Base-by-base conservation (phyloP, 164 flowering plant species). In the Paratinospora sagittata region DNA sequence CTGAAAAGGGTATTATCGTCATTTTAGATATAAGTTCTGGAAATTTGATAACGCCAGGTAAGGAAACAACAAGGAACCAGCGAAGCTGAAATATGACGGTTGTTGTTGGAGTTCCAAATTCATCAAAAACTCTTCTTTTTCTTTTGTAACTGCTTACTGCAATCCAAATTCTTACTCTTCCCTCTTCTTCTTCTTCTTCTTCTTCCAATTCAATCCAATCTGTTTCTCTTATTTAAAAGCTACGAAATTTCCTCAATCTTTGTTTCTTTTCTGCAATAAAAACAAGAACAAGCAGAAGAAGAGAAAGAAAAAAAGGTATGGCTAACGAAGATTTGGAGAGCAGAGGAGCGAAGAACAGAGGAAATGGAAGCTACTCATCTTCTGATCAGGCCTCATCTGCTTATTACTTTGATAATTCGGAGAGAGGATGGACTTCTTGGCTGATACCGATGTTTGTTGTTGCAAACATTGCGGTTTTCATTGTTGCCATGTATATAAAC, bases 381-480 rank as follows among this genome's bases (percentile, higher is more conserved):
- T 23, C 78, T 0, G 68, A 52, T 34, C 58, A 45, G 8, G 14
- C 73, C 7, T n/a, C 83, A 1, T 76, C 82, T 16, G 36, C 80
- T 8, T 45, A 67, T 33, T 47, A 63, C n/a, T 52, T 64, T 39
- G 83, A 80, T 11, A 81, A 77, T 13, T 27, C 81, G 11, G 88
- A 86, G 60, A 67, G 79, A 27, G 83, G 77, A 37, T 93, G 96
- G 96, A 81, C 78, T 17, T 80, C 98, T 5, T 90, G 97, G 98
- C 45, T 91, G 66, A 81, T 93, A 8, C 96, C 97, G 2, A 58
- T 84, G 83, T 77, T 93, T 66, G 88, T 91, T 1, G 85, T 84
- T 26, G 87, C 88, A 1, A 91, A 89, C 67, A 65, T 91, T 27
- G 90, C 77, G 33, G 58, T 93, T 72, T 91, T 93, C 67, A 19